Conservation (phyloP, 768 basidiomycete genomes). For the Kondoa subrosea region DNA sequence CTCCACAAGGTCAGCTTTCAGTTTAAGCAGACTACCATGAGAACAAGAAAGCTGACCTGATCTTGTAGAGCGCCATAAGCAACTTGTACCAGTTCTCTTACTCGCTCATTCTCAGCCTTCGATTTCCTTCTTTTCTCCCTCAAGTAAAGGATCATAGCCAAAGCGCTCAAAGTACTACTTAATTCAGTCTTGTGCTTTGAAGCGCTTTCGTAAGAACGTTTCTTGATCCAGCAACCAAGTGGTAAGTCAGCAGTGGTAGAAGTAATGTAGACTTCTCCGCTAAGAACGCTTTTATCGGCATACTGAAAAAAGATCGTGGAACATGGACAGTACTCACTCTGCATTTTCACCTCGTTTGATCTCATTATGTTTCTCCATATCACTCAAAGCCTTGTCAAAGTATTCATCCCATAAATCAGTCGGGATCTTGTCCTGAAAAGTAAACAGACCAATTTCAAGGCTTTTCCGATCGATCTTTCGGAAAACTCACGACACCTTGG, state of each 20-base stretch:
- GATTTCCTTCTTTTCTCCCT: not conserved
- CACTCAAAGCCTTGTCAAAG: constrained; percentile 32
- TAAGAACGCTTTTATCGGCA: constrained; percentile 11
- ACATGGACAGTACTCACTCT: constrained; percentile 27
- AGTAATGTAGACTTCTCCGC: constrained; percentile 32
- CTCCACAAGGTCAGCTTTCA: not conserved
- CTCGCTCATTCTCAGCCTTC: constrained; percentile 11
- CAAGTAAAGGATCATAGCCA: not conserved
- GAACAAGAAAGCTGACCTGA: constrained; percentile 16
- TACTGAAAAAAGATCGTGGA: not conserved
- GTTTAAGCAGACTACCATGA: not conserved
- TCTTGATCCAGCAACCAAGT: constrained; percentile 31
- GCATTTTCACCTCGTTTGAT: constrained; percentile 29
- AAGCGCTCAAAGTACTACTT: constrained; percentile 20
- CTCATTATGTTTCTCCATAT: constrained; percentile 34
- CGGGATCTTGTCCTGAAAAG: constrained; percentile 5
- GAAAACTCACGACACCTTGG: constrained; percentile 13
- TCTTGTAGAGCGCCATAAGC: constrained; percentile 19
- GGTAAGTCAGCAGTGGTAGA: constrained; percentile 32
- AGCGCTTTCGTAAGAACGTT: constrained; percentile 26
- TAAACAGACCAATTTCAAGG: not conserved
- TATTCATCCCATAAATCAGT: constrained; percentile 30
- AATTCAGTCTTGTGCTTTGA: constrained; percentile 31
- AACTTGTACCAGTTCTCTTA: constrained; percentile 24
- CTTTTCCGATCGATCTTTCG: not conserved